Base-by-base conservation (phyloP, 352 stramenopile genomes). In the Phytophthora sp. region DNA sequence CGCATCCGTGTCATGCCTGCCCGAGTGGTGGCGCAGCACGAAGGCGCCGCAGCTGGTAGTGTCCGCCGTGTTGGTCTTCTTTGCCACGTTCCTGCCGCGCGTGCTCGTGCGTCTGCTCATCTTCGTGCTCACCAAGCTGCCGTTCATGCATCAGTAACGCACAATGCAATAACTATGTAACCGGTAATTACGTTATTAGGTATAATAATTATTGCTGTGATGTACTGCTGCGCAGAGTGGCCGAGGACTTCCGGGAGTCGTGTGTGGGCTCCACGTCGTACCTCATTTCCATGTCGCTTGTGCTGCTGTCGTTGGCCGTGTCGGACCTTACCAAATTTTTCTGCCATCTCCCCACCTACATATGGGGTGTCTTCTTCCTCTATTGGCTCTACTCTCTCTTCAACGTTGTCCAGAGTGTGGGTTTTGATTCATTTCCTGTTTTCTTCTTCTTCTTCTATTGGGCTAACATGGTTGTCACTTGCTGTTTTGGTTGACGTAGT, bases 301-400 rank as follows among this genome's bases (percentile, higher is more conserved):
- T 94, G 57, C 49, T 86, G 9, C 35, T 89, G 20, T 86, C 86
- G 29, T 73, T 94, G 9, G 70, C 52, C 2, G 64, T 94, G 29
- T 81, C 84, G 11, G 38, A 88, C 1, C 65, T 94, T 7, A 53
- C 42, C 23, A 72, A 73, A 39, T 96, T 94, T 57, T 80, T 96
- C 27, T 93, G 83, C 61, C 65, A 82, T 27, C 65, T 96, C n/a
- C 79, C 78, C 23, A 92, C 53, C 7, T 96, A 95, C 74, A 89
- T 95, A n/a, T 93, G 81, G 82, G 86, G 86, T n/a, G 52, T 90
- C 13, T 96, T 96, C 74, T 96, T 96, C 56, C 71, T 96, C 60
- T 76, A 91, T 26, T 96, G 88, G 88, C 78, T 96, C 58, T 95
- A 94, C 74, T 92, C 87, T 63, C 74, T 96, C 26, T 96, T 96